Evolutionary conservation across 768 basidiomycete species (phyloP).

Genomic region (Phlegmacium glaucopus): DNA sequence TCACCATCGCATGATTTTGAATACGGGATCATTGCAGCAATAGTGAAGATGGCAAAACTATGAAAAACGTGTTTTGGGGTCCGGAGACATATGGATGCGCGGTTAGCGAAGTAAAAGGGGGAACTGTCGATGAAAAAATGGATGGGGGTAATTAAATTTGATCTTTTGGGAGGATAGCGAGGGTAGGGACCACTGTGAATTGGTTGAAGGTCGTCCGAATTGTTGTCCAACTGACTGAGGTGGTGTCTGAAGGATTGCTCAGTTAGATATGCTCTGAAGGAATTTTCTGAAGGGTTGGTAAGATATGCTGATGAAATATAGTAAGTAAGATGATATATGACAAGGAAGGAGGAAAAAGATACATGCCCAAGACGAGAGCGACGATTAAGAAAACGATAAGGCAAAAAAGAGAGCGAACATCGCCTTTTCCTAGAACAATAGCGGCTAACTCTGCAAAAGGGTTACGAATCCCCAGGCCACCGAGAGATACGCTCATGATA

Average conservation of each 20-base stretch:
- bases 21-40: constrained; percentile 72
- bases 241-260: constrained; percentile 96
- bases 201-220: constrained; percentile 47
- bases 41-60: constrained; percentile 81
- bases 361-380: constrained; percentile 69
- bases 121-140: constrained; percentile 32
- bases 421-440: constrained; percentile 52
- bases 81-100: constrained; percentile 87
- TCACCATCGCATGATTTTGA: constrained; percentile 35
- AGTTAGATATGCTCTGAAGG: constrained; percentile 94
- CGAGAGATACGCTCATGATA: constrained; percentile 65
- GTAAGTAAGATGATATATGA: constrained; percentile 10
- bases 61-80: constrained; percentile 89
- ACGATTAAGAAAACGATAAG: constrained; percentile 66
- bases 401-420: constrained; percentile 69
- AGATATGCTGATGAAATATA: constrained; percentile 67
- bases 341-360: constrained; percentile 9
- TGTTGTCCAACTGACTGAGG: constrained; percentile 79
- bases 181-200: constrained; percentile 16
- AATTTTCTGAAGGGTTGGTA: constrained; percentile 91
- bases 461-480: constrained; percentile 54
- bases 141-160: constrained; percentile 23
- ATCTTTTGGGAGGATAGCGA: constrained; percentile 21
- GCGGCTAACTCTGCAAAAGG: constrained; percentile 49
- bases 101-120: constrained; percentile 85